Percentiles rank a stretch among this genome's conserved stretches.
Evolutionary conservation across 257 asterid species (phyloP).

Genomic region (Solanum bukasovii): DNA sequence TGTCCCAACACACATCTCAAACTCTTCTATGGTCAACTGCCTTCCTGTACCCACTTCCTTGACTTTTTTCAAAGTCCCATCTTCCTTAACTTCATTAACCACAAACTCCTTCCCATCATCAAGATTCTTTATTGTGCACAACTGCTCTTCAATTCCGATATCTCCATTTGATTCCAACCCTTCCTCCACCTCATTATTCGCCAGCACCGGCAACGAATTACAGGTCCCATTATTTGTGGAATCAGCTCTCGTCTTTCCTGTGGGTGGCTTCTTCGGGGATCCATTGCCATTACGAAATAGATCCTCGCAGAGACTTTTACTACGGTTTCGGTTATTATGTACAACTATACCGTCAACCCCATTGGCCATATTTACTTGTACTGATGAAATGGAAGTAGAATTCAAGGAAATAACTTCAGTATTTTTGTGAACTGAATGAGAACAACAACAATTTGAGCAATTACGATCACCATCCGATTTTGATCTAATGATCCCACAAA

Average conservation of each 20-base stretch:
- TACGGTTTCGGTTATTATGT: constrained; percentile 12
- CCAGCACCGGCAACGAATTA: background rate
- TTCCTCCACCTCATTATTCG: constrained; percentile 8
- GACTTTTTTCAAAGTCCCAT: constrained; percentile 86
- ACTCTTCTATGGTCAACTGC: constrained; percentile 88
- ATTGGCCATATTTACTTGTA: constrained; percentile 6
- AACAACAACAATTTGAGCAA: background rate
- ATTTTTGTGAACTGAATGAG: background rate
- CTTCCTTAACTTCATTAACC: constrained; percentile 88
- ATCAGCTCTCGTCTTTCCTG: constrained; percentile 17
- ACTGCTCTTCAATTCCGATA: constrained; percentile 23
- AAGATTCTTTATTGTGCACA: constrained; percentile 78
- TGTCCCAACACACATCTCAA: constrained; percentile 89
- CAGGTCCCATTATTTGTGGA: constrained; percentile 3
- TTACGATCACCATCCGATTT: constrained; percentile 11
- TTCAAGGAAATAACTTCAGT: constrained; percentile 1
- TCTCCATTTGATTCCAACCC: constrained; percentile 1
- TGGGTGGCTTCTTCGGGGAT: constrained; percentile 29
- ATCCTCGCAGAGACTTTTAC: constrained; percentile 9
- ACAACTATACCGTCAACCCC: constrained; percentile 14
- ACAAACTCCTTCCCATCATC: constrained; percentile 94
- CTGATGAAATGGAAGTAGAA: constrained; percentile 1
- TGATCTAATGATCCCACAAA: constrained; percentile 20
- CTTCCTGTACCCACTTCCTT: constrained; percentile 90
- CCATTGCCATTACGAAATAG: constrained; percentile 11